phyloP scores from a whole-genome alignment of 768 basidiomycete species.

The Polyporus arcularius region DNA sequence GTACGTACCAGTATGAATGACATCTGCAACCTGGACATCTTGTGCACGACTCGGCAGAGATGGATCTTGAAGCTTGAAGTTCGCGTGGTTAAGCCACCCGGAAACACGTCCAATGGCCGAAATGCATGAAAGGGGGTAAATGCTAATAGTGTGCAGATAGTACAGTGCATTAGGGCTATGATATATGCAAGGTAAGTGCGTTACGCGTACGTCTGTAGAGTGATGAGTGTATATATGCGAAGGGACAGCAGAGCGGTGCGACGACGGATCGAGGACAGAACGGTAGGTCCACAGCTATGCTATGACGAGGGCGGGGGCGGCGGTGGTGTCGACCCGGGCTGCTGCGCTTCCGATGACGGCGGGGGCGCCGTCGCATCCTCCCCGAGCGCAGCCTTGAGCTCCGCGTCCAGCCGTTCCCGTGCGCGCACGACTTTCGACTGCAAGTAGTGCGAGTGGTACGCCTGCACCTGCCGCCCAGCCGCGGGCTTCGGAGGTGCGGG shows the following conservation, averaged over 20 bases:
- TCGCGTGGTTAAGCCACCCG: too few species aligned
- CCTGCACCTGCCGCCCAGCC: conserved; percentile 44
- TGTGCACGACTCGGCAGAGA: too few species aligned
- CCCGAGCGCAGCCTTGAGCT: conserved; percentile 41
- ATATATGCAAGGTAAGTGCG: conserved; percentile 19
- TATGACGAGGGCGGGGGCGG: conserved; percentile 16
- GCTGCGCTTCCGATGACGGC: background rate
- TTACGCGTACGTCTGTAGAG: background rate
- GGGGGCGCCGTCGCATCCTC: conserved; percentile 5
- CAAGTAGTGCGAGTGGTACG: conserved; percentile 81
- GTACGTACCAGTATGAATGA: too few species aligned
- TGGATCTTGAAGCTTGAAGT: too few species aligned
- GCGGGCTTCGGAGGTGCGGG: conserved; percentile 45
- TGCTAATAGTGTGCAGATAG: conserved; percentile 17
- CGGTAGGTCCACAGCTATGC: background rate
- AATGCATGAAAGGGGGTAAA: conserved; percentile 4
- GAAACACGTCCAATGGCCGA: too few species aligned
- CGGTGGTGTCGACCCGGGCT: conserved; percentile 8
- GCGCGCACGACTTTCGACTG: conserved; percentile 98
- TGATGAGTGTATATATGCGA: background rate
- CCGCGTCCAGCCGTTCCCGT: conserved; percentile 92
- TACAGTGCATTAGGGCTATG: conserved; percentile 21
- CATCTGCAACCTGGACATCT: too few species aligned
- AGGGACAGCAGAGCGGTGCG: background rate
- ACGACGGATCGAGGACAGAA: too few species aligned